These are phyloP conservation scores for Aureobasidium sp. DNA, from an alignment of 2,329 filamentous ascomycete genomes.

Conservation along the genomic window DNA sequence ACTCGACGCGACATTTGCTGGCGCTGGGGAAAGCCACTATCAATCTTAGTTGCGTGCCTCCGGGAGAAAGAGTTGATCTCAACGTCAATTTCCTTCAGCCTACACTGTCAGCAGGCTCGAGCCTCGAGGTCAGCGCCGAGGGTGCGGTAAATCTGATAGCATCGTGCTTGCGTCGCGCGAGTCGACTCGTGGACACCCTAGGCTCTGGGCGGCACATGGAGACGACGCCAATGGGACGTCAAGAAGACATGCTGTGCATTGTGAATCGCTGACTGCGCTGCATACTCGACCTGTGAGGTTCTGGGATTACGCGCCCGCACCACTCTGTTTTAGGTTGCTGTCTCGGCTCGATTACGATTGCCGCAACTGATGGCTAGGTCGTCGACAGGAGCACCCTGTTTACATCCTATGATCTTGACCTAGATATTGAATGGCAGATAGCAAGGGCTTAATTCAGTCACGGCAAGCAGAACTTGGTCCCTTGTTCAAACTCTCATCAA, in stretches of 20 bases:
- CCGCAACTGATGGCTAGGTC: neutral
- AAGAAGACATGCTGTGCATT: conserved; percentile 6
- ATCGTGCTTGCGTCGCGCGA: neutral
- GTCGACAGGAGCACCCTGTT: neutral
- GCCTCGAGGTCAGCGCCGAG: neutral
- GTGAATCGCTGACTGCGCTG: conserved; percentile 2
- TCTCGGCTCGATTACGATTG: neutral
- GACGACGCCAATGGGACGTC: neutral
- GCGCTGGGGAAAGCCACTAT: neutral
- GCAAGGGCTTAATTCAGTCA: neutral
- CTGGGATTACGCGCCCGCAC: neutral
- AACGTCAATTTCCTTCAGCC: neutral
- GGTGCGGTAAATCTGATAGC: neutral
- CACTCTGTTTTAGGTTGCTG: neutral
- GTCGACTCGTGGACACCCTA: neutral
- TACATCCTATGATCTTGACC: neutral
- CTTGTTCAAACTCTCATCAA: neutral
- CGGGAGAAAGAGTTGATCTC: neutral
- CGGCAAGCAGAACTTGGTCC: too few species aligned
- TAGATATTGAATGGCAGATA: neutral
- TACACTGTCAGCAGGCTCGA: neutral
- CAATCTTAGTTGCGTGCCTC: neutral
- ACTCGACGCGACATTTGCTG: neutral
- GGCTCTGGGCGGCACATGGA: neutral
- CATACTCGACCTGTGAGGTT: conserved; percentile 8